Evolutionary conservation across 768 basidiomycete species (phyloP).

Genomic region (Podaxis sp.): DNA sequence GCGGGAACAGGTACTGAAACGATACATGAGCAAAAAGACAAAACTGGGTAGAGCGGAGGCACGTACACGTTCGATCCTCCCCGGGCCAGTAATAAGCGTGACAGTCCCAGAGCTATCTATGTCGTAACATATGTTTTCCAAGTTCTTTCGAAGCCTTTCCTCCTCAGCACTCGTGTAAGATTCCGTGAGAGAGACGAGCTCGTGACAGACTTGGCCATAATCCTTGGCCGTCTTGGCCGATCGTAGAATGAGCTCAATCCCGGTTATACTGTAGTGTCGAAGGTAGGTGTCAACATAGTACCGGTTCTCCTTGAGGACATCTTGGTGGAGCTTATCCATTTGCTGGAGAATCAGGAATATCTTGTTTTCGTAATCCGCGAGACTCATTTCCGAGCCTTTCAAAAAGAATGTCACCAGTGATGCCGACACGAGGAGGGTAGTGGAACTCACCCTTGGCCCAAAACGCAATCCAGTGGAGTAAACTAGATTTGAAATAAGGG

Average conservation of each 20-base stretch:
- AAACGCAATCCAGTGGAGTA: slow-evolving; percentile 28
- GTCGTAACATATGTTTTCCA: slow-evolving; percentile 19
- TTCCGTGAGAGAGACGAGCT: slow-evolving; percentile 12
- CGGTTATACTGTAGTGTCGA: neutral
- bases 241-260: slow-evolving; percentile 20
- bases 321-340: slow-evolving; percentile 14
- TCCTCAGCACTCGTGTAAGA: slow-evolving; percentile 14
- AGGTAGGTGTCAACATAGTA: slow-evolving; percentile 17
- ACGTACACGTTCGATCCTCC: slow-evolving; percentile 23
- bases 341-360: slow-evolving; percentile 19
- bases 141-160: slow-evolving; percentile 17
- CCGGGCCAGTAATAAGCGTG: slow-evolving; percentile 18
- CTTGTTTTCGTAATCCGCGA: slow-evolving; percentile 19
- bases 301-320: slow-evolving; percentile 19
- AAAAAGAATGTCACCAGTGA: neutral
- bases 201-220: slow-evolving; percentile 3
- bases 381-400: slow-evolving; percentile 19
- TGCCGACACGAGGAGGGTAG: neutral
- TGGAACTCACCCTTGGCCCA: slow-evolving; percentile 24
- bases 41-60: neutral
- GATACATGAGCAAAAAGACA: neutral
- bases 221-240: slow-evolving; percentile 18
- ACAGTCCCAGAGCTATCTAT: slow-evolving; percentile 20
- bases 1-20: slow-evolving; percentile 22
- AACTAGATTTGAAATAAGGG: slow-evolving; percentile 4